phyloP scores from a whole-genome alignment of 1,284 basidiomycete species.

The Rhodotorula sp. region DNA sequence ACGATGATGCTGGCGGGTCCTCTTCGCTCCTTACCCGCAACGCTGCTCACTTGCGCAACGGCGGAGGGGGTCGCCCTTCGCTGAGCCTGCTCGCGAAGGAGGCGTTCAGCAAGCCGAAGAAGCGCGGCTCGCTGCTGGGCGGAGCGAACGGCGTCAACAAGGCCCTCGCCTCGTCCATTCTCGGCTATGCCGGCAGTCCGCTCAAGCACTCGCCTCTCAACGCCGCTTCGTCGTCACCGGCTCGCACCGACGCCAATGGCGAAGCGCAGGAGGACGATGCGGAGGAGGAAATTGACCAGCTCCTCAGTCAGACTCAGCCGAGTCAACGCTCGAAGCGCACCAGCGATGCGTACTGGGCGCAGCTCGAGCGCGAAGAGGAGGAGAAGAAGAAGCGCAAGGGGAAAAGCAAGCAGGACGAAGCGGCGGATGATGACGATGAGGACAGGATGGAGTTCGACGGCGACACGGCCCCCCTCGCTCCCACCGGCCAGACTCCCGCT shows the following conservation, averaged over 20 bases:
- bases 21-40: neutral
- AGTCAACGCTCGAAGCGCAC: neutral
- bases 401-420: neutral
- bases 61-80: neutral
- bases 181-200: conserved; percentile 5
- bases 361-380: conserved; percentile 27
- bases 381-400: conserved; percentile 21
- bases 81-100: conserved; percentile 17
- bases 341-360: conserved; percentile 18
- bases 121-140: conserved; percentile 8
- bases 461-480: neutral
- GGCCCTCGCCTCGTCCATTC: neutral
- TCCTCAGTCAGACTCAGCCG: conserved; percentile 23
- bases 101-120: conserved; percentile 15
- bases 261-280: neutral
- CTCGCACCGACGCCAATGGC: neutral
- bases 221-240: neutral
- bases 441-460: neutral
- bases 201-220: conserved; percentile 19
- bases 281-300: conserved; percentile 24
- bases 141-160: neutral
- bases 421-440: neutral
- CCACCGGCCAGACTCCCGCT: neutral
- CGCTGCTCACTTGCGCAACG: conserved; percentile 4
- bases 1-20: neutral